A percentile compares a stretch with the other conserved stretches of the same genome.
phyloP scores from a whole-genome alignment of 2,329 filamentous ascomycete species.

The Thielaviopsis euricoi region DNA sequence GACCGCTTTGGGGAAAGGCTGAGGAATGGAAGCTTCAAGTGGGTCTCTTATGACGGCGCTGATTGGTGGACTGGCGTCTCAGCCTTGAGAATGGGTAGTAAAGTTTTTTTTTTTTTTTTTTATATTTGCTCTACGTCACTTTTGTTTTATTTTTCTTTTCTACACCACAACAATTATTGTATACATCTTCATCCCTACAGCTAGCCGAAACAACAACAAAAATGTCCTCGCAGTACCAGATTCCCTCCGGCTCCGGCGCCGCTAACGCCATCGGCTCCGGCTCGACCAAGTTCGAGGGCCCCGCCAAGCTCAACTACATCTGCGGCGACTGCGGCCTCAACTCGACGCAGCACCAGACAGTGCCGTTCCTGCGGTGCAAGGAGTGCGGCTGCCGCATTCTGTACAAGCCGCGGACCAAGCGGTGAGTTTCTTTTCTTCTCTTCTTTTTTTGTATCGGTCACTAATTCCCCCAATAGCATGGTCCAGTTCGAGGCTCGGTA shows the following conservation, averaged over 20 bases:
- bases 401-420: conserved; percentile 95
- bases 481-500: conserved; percentile 94
- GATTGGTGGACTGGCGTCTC: no score
- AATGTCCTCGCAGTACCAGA: conserved; percentile 54
- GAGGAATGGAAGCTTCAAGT: no score
- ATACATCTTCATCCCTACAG: no score
- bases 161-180: no score
- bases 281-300: conserved; percentile 23
- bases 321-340: conserved; percentile 33
- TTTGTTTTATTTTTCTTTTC: no score
- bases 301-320: conserved; percentile 25
- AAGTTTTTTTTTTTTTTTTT: no score
- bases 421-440: conserved; percentile 39
- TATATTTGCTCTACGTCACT: no score
- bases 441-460: background rate
- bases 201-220: no score
- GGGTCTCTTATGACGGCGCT: no score
- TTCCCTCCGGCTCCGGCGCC: conserved; percentile 38
- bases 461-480: conserved; percentile 46
- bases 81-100: no score
- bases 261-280: conserved; percentile 25
- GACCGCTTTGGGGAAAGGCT: no score
- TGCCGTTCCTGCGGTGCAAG: conserved; percentile 88
- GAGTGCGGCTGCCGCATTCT: conserved; percentile 89
- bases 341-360: conserved; percentile 33